Evolutionary conservation across 768 basidiomycete species (phyloP), one percentile per base, ranked within the genome.

Genomic region (Mrakia gelida): DNA sequence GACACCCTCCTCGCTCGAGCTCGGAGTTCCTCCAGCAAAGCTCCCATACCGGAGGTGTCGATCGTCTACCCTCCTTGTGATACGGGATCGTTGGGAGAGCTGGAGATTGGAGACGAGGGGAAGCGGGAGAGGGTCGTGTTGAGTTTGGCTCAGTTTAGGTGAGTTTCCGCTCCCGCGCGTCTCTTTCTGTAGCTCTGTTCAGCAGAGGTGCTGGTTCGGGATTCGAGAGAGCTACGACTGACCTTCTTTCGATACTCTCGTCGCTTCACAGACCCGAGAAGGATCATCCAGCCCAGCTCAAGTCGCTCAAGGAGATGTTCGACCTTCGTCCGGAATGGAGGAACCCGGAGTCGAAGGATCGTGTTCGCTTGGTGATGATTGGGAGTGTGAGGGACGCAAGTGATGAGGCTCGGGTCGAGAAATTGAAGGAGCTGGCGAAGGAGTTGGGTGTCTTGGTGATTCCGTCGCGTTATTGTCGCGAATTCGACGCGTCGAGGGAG

Each of bases 51-150:
- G 0, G 62, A 63, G 10, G 75, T 75, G 0, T 41, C 80, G 32
- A 90, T 91, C 68, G 92, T 97, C 1, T 98, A 94, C 83, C 96
- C 97, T 0, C 92, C 97, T 0, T 98, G 97, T 82, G 93, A 96
- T 81, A 95, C 92, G 0, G 87, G 87, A 21, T 45, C 67, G 26
- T 23, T 70, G 34, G 67, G 67, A 83, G 83, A 15, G 86, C 73
- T 73, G 30, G 54, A 73, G 56, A 75, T 81, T 7, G 81, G 82
- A 10, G 54, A 68, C 18, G 73, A 83, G 67, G 80, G 80, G 1
- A 77, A 80, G 72, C 61, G 92, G 73, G 87, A 90, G 75, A 88
- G 87, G 30, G 86, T 92, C 28, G 88, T 98, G 54, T 84, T 98
- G 43, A 95, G 94, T 79, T 86, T 98, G 2, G 94, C 95, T 4